phyloP scores from a whole-genome alignment of 495 filamentous ascomycete species.

The Alectoria sarmentosa region DNA sequence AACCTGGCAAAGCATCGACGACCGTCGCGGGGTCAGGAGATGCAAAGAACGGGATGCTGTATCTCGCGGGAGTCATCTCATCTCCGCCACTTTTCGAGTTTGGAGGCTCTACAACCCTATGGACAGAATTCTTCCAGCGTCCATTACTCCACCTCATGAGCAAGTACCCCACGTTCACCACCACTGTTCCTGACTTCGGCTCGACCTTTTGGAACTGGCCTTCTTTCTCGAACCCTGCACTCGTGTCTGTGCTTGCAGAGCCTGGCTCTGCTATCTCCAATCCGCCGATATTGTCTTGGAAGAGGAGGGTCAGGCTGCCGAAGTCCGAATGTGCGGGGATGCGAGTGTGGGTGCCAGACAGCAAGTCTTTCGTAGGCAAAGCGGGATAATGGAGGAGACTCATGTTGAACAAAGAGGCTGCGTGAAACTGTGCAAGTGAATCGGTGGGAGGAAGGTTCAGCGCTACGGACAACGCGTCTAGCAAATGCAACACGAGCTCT shows the following conservation, averaged over 20 bases:
- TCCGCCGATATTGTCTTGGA: conserved; percentile 46
- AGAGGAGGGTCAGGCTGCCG: conserved; percentile 45
- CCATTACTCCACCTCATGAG: conserved; percentile 15
- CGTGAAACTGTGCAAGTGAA: background rate
- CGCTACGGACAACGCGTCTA: background rate
- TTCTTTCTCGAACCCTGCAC: background rate
- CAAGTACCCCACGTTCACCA: conserved; percentile 11
- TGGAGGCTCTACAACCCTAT: conserved; percentile 7
- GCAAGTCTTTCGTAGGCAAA: background rate
- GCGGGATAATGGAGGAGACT: conserved; percentile 3
- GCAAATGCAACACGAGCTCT: conserved; percentile 1
- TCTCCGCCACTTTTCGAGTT: background rate
- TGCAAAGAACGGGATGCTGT: conserved; percentile 49
- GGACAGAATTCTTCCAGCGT: conserved; percentile 9
- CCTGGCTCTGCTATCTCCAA: conserved; percentile 41
- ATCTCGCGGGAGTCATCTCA: conserved; percentile 24
- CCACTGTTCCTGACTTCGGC: background rate
- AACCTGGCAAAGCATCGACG: conserved; percentile 43
- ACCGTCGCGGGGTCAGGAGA: conserved; percentile 40
- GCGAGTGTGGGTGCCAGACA: background rate
- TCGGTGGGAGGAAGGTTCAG: background rate
- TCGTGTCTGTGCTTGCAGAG: conserved; percentile 7
- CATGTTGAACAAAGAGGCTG: background rate
- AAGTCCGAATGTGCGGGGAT: conserved; percentile 37
- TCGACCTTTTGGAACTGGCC: background rate